Percentiles rank a stretch among this genome's conserved stretches.
Evolutionary conservation across 2,329 filamentous ascomycete genomes (phyloP).

Genomic region (Fusarium tanahbumbuense): DNA sequence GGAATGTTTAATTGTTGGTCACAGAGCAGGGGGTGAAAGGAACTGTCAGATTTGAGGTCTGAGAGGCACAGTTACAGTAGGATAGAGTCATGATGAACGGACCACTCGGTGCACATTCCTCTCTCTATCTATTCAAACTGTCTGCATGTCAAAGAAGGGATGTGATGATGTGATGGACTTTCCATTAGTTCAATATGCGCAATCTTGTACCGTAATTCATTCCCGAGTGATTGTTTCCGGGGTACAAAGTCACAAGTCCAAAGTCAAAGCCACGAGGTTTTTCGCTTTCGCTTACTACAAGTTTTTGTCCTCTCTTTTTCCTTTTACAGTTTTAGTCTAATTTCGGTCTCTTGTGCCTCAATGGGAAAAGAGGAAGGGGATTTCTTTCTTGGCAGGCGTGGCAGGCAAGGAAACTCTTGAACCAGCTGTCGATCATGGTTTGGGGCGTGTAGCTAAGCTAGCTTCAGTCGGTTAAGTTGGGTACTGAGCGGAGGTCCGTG

Average conservation of each 20-base stretch:
- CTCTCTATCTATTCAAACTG: not conserved
- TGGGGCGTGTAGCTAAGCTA: constrained; percentile 25
- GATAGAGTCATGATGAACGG: constrained; percentile 15
- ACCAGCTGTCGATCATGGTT: constrained; percentile 40
- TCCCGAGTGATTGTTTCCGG: constrained; percentile 11
- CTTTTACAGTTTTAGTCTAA: constrained; percentile 1
- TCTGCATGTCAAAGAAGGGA: constrained; percentile 9
- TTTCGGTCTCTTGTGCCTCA: not conserved
- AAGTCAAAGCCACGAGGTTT: constrained; percentile 14
- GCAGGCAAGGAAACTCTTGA: constrained; percentile 13
- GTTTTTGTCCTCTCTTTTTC: not conserved
- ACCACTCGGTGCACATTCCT: constrained; percentile 17
- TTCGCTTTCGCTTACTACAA: not conserved
- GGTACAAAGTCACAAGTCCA: not conserved
- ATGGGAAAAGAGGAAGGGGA: not conserved
- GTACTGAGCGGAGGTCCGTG: constrained; percentile 11
- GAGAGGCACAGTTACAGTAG: not conserved
- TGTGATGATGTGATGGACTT: constrained; percentile 13
- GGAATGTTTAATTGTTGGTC: constrained; percentile 14
- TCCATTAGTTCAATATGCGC: constrained; percentile 4
- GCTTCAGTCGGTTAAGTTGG: not conserved
- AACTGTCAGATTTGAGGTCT: not conserved
- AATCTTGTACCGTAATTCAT: constrained; percentile 11
- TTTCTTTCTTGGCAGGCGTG: not conserved
- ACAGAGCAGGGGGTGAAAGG: not conserved